Evolutionary conservation across 1,284 basidiomycete species (phyloP).

Genomic region (Ceratobasidium sp.): DNA sequence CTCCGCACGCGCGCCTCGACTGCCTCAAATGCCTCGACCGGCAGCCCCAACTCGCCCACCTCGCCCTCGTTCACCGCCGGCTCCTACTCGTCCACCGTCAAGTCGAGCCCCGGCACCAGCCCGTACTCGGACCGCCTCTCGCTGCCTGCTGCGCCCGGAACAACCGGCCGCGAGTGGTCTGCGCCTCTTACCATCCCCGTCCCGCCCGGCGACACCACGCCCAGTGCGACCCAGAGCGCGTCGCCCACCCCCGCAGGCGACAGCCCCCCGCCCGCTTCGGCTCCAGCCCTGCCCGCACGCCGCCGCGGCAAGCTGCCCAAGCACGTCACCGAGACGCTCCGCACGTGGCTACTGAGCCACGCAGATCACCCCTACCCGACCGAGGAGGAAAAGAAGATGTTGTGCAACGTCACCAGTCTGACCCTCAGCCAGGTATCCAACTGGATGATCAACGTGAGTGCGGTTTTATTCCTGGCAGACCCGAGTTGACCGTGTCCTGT

Average conservation of each 20-base stretch:
- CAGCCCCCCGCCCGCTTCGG: constrained; percentile 53
- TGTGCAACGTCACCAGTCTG: constrained; percentile 85
- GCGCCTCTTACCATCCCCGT: constrained; percentile 37
- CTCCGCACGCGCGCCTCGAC: constrained; percentile 10
- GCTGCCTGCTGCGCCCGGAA: constrained; percentile 17
- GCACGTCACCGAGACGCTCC: constrained; percentile 88
- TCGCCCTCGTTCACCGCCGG: constrained; percentile 35
- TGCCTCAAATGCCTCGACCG: constrained; percentile 9
- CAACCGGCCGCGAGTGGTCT: constrained; percentile 26
- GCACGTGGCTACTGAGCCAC: constrained; percentile 90
- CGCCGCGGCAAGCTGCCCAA: constrained; percentile 90
- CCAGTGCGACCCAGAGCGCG: constrained; percentile 54
- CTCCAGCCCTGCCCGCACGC: constrained; percentile 56
- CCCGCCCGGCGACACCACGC: constrained; percentile 55
- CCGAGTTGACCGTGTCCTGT: neutral
- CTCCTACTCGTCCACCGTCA: constrained; percentile 38
- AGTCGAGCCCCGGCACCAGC: constrained; percentile 33
- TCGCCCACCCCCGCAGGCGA: constrained; percentile 57
- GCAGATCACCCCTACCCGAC: constrained; percentile 90
- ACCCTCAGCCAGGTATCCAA: constrained; percentile 90
- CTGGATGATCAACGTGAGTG: constrained; percentile 89
- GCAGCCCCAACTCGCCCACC: constrained; percentile 31
- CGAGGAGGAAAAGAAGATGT: constrained; percentile 89
- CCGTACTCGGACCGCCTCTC: constrained; percentile 18
- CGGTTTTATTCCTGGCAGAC: constrained; percentile 33